These are phyloP conservation scores for Dryadomyces quercivorus DNA, from an alignment of 2,329 filamentous ascomycete genomes.

Conservation along the genomic window DNA sequence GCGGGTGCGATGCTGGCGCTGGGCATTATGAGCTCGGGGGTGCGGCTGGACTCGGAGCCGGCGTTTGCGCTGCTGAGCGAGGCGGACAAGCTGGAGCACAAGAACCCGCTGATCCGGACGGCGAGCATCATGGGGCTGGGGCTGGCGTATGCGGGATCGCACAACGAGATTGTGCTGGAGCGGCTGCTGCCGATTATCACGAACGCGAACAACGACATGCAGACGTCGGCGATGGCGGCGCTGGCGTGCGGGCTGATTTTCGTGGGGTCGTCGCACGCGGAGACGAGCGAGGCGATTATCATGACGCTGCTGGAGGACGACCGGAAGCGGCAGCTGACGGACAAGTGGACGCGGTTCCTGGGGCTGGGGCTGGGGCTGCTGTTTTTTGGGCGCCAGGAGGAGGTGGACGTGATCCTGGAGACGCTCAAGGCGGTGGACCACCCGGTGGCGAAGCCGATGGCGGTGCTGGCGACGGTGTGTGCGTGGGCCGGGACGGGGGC, in stretches of 20 bases:
- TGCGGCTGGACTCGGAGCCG: constrained; percentile 79
- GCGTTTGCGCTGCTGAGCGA: constrained; percentile 79
- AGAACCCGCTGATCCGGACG: constrained; percentile 65
- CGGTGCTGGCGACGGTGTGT: constrained; percentile 88
- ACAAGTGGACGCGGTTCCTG: constrained; percentile 98
- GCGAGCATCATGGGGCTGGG: constrained; percentile 94
- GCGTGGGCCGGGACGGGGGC: constrained; percentile 97
- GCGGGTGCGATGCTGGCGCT: constrained; percentile 88
- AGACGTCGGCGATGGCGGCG: constrained; percentile 91
- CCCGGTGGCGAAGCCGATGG: constrained; percentile 92
- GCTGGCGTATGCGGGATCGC: constrained; percentile 85
- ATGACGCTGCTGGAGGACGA: constrained; percentile 91
- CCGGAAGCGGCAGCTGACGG: constrained; percentile 76
- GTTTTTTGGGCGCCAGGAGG: constrained; percentile 94
- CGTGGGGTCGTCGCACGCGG: constrained; percentile 81
- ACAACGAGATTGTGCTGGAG: constrained; percentile 80
- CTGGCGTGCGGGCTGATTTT: constrained; percentile 83
- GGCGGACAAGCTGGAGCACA: constrained; percentile 62
- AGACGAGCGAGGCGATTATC: constrained; percentile 85
- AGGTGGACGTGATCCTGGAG: constrained; percentile 96
- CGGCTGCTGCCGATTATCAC: constrained; percentile 75
- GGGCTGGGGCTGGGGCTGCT: constrained; percentile 84
- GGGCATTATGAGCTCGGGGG: constrained; percentile 90
- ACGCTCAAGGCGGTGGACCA: constrained; percentile 95
- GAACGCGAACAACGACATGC: constrained; percentile 80